Evolutionary conservation across 352 stramenopile genomes (phyloP), one percentile per base, ranked within the genome.

Genomic region (Phytophthora boehmeriae): DNA sequence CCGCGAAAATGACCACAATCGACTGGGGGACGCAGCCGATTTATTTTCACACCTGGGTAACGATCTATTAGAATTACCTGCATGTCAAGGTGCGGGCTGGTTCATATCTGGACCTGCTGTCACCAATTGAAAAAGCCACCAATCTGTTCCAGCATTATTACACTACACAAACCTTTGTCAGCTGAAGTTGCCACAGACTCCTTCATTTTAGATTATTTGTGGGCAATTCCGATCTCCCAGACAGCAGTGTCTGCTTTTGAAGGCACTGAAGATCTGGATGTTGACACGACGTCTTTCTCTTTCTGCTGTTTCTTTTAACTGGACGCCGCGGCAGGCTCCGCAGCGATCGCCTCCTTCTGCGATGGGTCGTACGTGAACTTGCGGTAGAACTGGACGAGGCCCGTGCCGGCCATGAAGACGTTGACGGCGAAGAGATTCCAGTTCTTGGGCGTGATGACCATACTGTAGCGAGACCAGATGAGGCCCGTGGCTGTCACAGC

Each of bases 391-490:
- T 97, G 89, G 36, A 75, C 67, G 36, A 90, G 62, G 36, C 88
- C 88, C 36, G 87, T 96, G 68, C 66, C 79, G 45, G 72, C 83
- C 81, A 96, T 95, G 68, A 94, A 92, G 28, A 93, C 70, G 60
- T 96, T 96, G 46, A 96, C 88, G 5, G 78, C 68, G 68, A 96
- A 93, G 23, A 96, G 72, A 71, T 93, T 96, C 78, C 88, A 96
- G 83, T 96, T 96, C 64, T 92, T 89, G 45, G 88, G 88, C 36
- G 80, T 95, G 69, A 96, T 92, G 34, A 95, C 79, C 48, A 95
- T 66, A 54, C 74, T 90, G 78, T 96, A 96, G 45, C 88, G 80
- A n/a, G 82, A 92, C 88, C 88, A 96, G 68, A 97, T 96, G 53
- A 97, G 60, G n/a, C 88, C 89, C 10, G 89, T 96, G 35, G 63